phyloP scores from a whole-genome alignment of 768 basidiomycete genomes.

The Leucogyrophana mollusca region DNA sequence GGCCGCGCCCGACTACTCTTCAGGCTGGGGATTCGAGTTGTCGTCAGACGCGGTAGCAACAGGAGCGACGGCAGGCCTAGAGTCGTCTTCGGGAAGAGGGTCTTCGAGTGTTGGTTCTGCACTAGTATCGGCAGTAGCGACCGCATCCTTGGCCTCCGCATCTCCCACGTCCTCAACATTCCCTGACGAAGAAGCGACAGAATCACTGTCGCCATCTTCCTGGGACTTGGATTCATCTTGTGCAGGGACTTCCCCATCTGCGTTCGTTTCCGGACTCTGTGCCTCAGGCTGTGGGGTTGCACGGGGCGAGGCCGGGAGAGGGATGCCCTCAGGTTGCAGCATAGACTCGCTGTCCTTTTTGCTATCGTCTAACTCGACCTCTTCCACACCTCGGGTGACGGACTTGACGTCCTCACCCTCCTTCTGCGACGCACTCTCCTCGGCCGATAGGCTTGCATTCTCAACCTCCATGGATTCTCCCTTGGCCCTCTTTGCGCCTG shows the following conservation, averaged over 20 bases:
- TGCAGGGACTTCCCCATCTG: constrained; percentile 5
- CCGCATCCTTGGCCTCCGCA: constrained; percentile 3
- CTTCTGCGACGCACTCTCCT: constrained; percentile 23
- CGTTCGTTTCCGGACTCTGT: constrained; percentile 7
- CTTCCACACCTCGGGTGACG: constrained; percentile 67
- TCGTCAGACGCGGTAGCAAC: neutral
- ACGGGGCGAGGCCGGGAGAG: constrained; percentile 38
- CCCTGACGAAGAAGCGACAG: constrained; percentile 21
- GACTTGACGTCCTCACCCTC: constrained; percentile 61
- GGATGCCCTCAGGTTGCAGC: constrained; percentile 30
- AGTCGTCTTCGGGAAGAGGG: constrained; percentile 4
- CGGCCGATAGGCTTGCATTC: constrained; percentile 21
- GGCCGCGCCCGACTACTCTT: neutral
- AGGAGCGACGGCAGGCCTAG: neutral
- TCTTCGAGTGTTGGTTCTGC: constrained; percentile 6
- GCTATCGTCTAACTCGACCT: constrained; percentile 59
- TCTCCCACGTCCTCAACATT: constrained; percentile 4
- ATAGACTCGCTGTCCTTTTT: constrained; percentile 10
- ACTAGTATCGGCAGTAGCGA: neutral
- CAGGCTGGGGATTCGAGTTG: neutral
- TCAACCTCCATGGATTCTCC: constrained; percentile 37
- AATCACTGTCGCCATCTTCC: constrained; percentile 14
- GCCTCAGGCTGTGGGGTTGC: constrained; percentile 17
- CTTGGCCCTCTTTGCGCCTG: constrained; percentile 37
- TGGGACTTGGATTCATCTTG: constrained; percentile 8